phyloP scores from a whole-genome alignment of 2,329 filamentous ascomycete genomes.

The Fusarium coicis region DNA sequence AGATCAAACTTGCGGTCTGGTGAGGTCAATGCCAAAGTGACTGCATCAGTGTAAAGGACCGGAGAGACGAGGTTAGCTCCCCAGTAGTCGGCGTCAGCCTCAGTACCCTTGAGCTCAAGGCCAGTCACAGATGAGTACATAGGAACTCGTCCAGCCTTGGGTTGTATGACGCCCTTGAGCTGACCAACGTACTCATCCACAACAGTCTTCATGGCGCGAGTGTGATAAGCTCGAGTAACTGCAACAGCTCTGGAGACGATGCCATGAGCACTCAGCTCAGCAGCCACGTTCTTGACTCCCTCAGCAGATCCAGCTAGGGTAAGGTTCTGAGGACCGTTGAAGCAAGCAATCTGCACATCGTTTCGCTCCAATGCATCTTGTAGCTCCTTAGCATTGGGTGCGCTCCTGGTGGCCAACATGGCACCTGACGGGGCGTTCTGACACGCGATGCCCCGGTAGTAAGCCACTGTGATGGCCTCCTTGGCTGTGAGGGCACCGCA shows the following conservation, averaged over 20 bases:
- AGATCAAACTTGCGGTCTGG: constrained; percentile 26
- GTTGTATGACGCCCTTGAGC: constrained; percentile 23
- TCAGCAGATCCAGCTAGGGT: constrained; percentile 36
- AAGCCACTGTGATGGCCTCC: constrained; percentile 36
- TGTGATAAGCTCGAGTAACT: constrained; percentile 39
- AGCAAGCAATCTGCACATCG: constrained; percentile 38
- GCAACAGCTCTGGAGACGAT: constrained; percentile 34
- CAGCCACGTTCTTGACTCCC: constrained; percentile 29
- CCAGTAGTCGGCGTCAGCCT: constrained; percentile 39
- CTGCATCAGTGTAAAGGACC: constrained; percentile 40
- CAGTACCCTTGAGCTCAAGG: constrained; percentile 25
- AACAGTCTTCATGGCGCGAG: constrained; percentile 33
- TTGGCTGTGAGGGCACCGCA: constrained; percentile 37
- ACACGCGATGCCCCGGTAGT: constrained; percentile 36
- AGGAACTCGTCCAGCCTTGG: constrained; percentile 25
- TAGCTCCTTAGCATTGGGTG: constrained; percentile 30
- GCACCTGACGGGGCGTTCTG: constrained; percentile 33
- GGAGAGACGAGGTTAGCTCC: constrained; percentile 38
- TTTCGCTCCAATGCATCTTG: constrained; percentile 30
- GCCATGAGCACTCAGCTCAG: constrained; percentile 24
- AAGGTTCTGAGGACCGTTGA: constrained; percentile 39
- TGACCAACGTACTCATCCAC: constrained; percentile 31
- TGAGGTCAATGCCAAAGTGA: constrained; percentile 30
- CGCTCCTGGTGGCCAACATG: constrained; percentile 34
- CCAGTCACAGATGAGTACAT: constrained; percentile 40